A percentile compares a stretch with the other conserved stretches of the same genome.
These are phyloP conservation scores for Obba rivulosa DNA, from an alignment of 768 basidiomycete species.

Conservation along the genomic window DNA sequence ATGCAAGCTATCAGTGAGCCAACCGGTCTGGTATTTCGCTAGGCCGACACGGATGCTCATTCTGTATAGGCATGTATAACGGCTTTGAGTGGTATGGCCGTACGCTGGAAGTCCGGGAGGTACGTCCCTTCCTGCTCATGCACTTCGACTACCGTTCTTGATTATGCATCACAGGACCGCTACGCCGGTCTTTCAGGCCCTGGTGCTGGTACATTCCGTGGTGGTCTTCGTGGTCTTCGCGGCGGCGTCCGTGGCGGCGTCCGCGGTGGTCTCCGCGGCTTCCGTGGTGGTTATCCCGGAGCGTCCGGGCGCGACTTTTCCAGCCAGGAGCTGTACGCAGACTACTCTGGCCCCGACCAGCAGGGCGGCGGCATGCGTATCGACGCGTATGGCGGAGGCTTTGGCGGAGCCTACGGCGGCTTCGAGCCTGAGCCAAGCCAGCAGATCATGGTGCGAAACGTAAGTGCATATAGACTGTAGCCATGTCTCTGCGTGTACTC, in stretches of 20 bases:
- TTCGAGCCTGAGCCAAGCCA: constrained; percentile 77
- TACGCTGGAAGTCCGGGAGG: constrained; percentile 93
- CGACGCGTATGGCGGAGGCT: constrained; percentile 32
- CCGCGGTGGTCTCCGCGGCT: constrained; percentile 46
- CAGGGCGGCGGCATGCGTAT: constrained; percentile 33
- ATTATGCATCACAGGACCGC: constrained; percentile 54
- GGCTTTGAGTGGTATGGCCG: constrained; percentile 98
- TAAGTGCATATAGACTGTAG: constrained; percentile 39
- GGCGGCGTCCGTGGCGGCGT: constrained; percentile 53
- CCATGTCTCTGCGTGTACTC: background rate
- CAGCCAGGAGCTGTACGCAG: constrained; percentile 85
- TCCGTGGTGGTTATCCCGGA: constrained; percentile 44
- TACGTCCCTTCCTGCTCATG: constrained; percentile 21
- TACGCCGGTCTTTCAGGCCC: constrained; percentile 81
- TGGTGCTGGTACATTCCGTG: constrained; percentile 47
- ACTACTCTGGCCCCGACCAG: constrained; percentile 87
- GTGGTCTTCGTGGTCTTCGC: constrained; percentile 45
- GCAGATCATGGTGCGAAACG: constrained; percentile 98
- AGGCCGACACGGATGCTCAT: background rate
- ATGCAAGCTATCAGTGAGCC: constrained; percentile 83
- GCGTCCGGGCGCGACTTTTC: constrained; percentile 64
- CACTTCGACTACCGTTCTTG: background rate
- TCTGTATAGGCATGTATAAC: constrained; percentile 79
- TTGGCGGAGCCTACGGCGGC: constrained; percentile 36
- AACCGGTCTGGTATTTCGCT: background rate